phyloP scores from a whole-genome alignment of 352 stramenopile species.

The Phytophthora cajani region DNA sequence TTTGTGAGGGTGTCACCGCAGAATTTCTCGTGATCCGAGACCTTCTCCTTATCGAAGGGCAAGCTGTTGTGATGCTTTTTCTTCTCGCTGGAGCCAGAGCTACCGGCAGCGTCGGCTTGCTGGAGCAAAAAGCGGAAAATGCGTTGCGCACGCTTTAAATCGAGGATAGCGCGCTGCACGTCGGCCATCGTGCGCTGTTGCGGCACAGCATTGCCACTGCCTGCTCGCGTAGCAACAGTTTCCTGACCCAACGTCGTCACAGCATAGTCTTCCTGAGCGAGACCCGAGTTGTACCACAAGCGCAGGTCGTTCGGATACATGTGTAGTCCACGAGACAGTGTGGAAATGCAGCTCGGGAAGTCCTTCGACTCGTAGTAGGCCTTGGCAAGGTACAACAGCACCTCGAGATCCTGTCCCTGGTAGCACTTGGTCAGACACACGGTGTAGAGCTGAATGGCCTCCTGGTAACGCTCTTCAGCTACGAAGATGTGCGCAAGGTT shows the following conservation, averaged over 20 bases:
- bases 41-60: conserved; percentile 89
- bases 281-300: conserved; percentile 87
- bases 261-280: conserved; percentile 89
- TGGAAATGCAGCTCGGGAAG: conserved; percentile 88
- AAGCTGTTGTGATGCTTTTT: conserved; percentile 72
- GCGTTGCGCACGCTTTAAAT: conserved; percentile 83
- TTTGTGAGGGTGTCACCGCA: conserved; percentile 87
- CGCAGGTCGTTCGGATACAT: conserved; percentile 81
- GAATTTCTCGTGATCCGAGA: conserved; percentile 89
- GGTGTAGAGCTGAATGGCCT: conserved; percentile 96
- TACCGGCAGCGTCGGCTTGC: conserved; percentile 54
- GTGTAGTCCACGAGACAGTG: conserved; percentile 80
- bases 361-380: conserved; percentile 91
- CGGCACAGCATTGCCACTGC: conserved; percentile 38
- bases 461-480: conserved; percentile 95
- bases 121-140: conserved; percentile 87
- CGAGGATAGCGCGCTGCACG: conserved; percentile 87
- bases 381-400: conserved; percentile 87
- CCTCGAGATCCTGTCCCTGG: conserved; percentile 85
- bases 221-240: conserved; percentile 47
- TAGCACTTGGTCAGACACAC: conserved; percentile 92
- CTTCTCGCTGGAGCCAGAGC: conserved; percentile 32
- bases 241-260: conserved; percentile 84
- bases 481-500: conserved; percentile 98
- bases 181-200: conserved; percentile 86